phyloP scores from a whole-genome alignment of 331 rosid genomes.

The Dryas integrifolia region DNA sequence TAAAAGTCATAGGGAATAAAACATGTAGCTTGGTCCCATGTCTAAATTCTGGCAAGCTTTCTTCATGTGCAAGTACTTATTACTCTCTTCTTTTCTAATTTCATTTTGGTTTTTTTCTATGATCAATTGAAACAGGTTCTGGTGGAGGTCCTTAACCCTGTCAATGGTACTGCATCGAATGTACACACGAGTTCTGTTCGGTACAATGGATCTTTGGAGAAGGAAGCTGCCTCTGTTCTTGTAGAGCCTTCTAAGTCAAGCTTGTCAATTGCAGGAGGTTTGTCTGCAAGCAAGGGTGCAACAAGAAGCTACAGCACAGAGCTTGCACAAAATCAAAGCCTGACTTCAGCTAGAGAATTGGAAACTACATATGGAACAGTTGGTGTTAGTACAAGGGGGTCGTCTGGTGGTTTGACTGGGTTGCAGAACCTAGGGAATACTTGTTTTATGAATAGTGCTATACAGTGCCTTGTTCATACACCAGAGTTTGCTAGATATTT shows the following conservation, averaged over 20 bases:
- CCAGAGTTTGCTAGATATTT: constrained; percentile 93
- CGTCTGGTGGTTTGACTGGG: constrained; percentile 86
- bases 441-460: constrained; percentile 98
- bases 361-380: constrained; percentile 54
- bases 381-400: constrained; percentile 91
- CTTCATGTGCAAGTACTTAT: not conserved
- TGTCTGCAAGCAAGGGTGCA: constrained; percentile 74
- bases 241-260: constrained; percentile 78
- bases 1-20: not conserved
- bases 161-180: constrained; percentile 42
- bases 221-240: constrained; percentile 68
- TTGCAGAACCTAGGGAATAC: constrained; percentile 95
- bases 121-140: constrained; percentile 61
- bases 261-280: constrained; percentile 81
- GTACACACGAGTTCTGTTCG: constrained; percentile 50
- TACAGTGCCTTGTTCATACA: constrained; percentile 95
- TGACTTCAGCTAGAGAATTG: constrained; percentile 55
- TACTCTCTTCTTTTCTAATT: not conserved
- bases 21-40: not conserved
- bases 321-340: constrained; percentile 52
- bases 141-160: constrained; percentile 76
- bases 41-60: not conserved
- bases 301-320: constrained; percentile 56
- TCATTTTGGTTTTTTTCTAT: constrained; percentile 34
- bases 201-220: constrained; percentile 74